Conservation (phyloP, 2,329 filamentous ascomycete genomes). For the Beauveria varroae region DNA sequence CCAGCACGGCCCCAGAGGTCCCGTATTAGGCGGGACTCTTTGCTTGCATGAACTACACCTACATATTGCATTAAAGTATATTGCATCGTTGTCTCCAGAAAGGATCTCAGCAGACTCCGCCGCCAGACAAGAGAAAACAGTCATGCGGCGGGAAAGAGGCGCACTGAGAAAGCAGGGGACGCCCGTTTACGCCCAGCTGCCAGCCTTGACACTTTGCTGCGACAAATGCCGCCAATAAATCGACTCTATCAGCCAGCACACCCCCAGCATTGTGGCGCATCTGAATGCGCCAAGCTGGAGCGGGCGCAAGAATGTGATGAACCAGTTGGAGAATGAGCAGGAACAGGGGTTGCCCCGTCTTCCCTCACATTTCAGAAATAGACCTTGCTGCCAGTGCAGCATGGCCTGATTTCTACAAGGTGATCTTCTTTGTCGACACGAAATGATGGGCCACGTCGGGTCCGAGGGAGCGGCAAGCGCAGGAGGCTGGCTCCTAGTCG, state of each 20-base stretch:
- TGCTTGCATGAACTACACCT: not conserved
- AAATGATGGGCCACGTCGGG: not conserved
- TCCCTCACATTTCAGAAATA: not conserved
- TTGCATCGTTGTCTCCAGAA: not conserved
- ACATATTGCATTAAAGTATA: not conserved
- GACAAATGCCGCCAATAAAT: not conserved
- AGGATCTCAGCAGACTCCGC: not conserved
- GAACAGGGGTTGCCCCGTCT: not conserved
- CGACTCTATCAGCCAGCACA: not conserved
- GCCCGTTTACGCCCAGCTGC: not conserved
- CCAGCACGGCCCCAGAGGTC: not conserved
- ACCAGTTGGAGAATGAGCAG: not conserved
- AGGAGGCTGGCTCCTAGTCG: not conserved
- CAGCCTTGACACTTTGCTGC: too few relatives aligned
- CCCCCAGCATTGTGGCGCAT: not conserved
- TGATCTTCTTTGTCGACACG: not conserved
- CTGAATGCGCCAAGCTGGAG: not conserved
- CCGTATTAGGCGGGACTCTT: not conserved
- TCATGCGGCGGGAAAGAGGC: not conserved
- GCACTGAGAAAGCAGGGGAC: not conserved
- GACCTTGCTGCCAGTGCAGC: not conserved
- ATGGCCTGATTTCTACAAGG: not conserved
- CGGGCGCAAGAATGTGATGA: not conserved
- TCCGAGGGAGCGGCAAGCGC: not conserved
- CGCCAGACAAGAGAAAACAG: not conserved